Conservation (phyloP, 148 eudicot genomes). For the Polygonum maritimum region DNA sequence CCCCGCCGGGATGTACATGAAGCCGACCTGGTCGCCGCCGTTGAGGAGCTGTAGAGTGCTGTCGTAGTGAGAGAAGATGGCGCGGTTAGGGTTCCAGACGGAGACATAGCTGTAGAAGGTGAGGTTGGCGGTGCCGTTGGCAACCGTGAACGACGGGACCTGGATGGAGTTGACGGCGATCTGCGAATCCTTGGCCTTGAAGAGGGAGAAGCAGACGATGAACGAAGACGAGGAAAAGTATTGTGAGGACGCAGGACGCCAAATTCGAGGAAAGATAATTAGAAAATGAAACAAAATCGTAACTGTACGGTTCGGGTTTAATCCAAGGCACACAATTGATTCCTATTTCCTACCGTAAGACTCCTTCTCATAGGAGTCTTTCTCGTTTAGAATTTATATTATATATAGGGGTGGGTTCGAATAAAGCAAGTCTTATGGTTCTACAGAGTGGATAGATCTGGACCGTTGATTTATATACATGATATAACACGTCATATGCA, state of each 20-base stretch:
- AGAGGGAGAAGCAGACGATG: constrained; percentile 62
- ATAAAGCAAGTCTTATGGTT: no score
- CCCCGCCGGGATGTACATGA: constrained; percentile 83
- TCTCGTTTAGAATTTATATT: no score
- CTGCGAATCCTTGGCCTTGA: constrained; percentile 59
- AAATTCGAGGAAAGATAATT: not conserved
- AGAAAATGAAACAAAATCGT: no score
- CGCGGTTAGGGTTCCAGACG: constrained; percentile 66
- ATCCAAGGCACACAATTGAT: no score
- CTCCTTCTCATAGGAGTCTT: no score
- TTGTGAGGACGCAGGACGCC: not conserved
- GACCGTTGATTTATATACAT: no score
- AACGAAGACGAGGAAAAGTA: constrained; percentile 52
- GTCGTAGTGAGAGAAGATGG: constrained; percentile 65
- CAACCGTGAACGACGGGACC: constrained; percentile 60
- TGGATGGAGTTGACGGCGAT: constrained; percentile 55
- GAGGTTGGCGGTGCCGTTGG: constrained; percentile 60
- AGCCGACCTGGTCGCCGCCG: constrained; percentile 56
- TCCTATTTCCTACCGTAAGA: no score
- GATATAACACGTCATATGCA: no score
- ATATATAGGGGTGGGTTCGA: no score
- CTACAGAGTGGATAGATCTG: no score
- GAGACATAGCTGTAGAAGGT: constrained; percentile 79
- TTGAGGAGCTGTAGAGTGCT: constrained; percentile 66
- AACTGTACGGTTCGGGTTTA: no score